Conservation (phyloP, 2,329 filamentous ascomycete genomes). For the Blumeriella jaapii region DNA sequence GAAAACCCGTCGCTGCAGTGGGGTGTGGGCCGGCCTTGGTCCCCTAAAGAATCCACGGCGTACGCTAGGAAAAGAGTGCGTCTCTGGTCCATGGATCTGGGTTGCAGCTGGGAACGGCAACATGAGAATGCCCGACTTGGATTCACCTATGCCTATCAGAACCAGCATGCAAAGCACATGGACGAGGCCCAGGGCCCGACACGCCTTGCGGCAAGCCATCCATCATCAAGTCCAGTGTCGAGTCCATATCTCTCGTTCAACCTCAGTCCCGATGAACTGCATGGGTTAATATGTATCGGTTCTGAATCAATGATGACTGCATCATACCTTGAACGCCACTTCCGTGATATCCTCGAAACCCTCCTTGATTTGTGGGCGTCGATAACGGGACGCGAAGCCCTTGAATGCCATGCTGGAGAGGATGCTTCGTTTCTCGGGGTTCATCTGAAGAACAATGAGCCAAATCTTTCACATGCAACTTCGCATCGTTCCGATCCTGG, state of each 20-base stretch:
- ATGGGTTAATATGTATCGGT: slow-evolving; percentile 4
- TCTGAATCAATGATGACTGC: slow-evolving; percentile 1
- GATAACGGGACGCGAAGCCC: slow-evolving; percentile 61
- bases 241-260: slow-evolving; percentile 61
- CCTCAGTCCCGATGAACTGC: slow-evolving; percentile 32
- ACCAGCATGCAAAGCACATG: too few relatives aligned
- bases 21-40: too few relatives aligned
- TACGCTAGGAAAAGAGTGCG: too few relatives aligned
- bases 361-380: slow-evolving; percentile 59
- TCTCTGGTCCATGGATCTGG: too few relatives aligned
- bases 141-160: too few relatives aligned
- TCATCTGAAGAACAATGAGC: slow-evolving; percentile 43
- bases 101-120: too few relatives aligned
- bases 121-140: too few relatives aligned
- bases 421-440: slow-evolving; percentile 65
- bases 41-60: too few relatives aligned
- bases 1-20: too few relatives aligned
- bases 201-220: too few relatives aligned
- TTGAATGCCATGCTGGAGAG: slow-evolving; percentile 75
- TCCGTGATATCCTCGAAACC: slow-evolving; percentile 73
- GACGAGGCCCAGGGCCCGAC: too few relatives aligned
- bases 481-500: too few relatives aligned
- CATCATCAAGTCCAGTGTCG: slow-evolving; percentile 58
- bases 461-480: slow-evolving; percentile 6
- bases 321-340: slow-evolving; percentile 56